A percentile compares a stretch with the other conserved stretches of the same genome.
Conservation (phyloP, 345 rosid genomes). For the Aquilaria sinensis region DNA sequence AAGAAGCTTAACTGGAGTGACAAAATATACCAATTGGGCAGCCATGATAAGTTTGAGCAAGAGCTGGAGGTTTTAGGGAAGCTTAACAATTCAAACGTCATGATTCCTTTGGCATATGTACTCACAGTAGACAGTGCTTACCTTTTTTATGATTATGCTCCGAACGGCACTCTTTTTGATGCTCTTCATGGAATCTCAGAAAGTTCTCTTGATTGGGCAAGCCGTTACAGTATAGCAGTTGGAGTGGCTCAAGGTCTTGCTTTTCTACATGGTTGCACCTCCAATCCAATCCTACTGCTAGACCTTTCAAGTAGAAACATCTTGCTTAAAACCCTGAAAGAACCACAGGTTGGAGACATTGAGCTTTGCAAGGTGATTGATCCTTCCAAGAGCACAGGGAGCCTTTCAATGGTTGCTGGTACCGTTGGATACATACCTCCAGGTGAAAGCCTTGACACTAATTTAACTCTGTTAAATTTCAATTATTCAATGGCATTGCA, state of each 20-base stretch:
- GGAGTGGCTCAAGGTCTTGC: constrained; percentile 85
- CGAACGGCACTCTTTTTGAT: constrained; percentile 49
- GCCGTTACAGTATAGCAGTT: constrained; percentile 76
- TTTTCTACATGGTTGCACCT: constrained; percentile 64
- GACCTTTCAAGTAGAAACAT: constrained; percentile 78
- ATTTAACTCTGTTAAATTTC: neutral
- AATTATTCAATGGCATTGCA: neutral
- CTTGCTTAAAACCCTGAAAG: constrained; percentile 68
- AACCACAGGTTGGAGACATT: constrained; percentile 75
- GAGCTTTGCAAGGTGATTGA: constrained; percentile 85
- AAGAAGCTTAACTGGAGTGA: constrained; percentile 79
- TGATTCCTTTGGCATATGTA: constrained; percentile 85
- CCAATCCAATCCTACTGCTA: constrained; percentile 62
- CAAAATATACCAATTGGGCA: constrained; percentile 65
- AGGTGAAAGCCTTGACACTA: constrained; percentile 31
- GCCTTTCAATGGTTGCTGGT: constrained; percentile 84
- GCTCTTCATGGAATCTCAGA: constrained; percentile 48
- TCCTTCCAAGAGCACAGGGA: constrained; percentile 74
- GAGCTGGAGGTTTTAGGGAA: constrained; percentile 69
- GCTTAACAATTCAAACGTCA: constrained; percentile 70
- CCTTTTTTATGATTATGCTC: constrained; percentile 63
- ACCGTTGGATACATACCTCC: constrained; percentile 87
- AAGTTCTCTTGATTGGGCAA: constrained; percentile 63
- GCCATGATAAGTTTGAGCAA: constrained; percentile 49
- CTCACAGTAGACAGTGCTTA: constrained; percentile 56